Conservation (phyloP, 2,329 filamentous ascomycete genomes). For the Epichloe amarillans region DNA sequence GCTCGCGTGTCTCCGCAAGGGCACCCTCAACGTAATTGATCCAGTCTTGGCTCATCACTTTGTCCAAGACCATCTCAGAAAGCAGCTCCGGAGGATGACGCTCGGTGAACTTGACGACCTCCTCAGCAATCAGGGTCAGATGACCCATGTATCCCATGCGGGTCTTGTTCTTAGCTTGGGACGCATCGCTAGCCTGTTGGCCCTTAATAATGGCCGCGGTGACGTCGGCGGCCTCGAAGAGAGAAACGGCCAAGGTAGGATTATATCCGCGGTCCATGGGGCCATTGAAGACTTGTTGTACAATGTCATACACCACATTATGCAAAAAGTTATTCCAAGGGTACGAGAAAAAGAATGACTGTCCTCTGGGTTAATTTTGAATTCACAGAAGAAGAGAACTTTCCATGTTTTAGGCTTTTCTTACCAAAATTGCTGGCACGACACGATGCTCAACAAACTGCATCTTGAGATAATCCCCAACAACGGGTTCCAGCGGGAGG, state of each 20-base stretch:
- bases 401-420: slow-evolving; percentile 17
- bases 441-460: slow-evolving; percentile 92
- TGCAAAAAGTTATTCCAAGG: slow-evolving; percentile 99
- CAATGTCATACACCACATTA: slow-evolving; percentile 97
- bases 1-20: slow-evolving; percentile 81
- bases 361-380: slow-evolving; percentile 3
- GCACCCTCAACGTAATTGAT: slow-evolving; percentile 90
- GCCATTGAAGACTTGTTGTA: slow-evolving; percentile 97
- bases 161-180: slow-evolving; percentile 72
- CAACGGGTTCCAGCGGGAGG: slow-evolving; percentile 48
- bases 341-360: slow-evolving; percentile 97
- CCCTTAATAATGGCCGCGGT: slow-evolving; percentile 87
- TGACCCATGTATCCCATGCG: slow-evolving; percentile 98
- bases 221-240: slow-evolving; percentile 83
- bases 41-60: slow-evolving; percentile 83
- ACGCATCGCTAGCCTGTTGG: slow-evolving; percentile 74
- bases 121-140: slow-evolving; percentile 89
- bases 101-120: slow-evolving; percentile 97
- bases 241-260: slow-evolving; percentile 72
- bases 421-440: slow-evolving; percentile 86
- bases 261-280: slow-evolving; percentile 96
- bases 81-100: slow-evolving; percentile 80
- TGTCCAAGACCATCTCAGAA: slow-evolving; percentile 71
- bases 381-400: background rate
- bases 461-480: slow-evolving; percentile 89